Evolutionary conservation across 2,329 filamentous ascomycete genomes (phyloP).

Genomic region (Xylaria arbuscula): DNA sequence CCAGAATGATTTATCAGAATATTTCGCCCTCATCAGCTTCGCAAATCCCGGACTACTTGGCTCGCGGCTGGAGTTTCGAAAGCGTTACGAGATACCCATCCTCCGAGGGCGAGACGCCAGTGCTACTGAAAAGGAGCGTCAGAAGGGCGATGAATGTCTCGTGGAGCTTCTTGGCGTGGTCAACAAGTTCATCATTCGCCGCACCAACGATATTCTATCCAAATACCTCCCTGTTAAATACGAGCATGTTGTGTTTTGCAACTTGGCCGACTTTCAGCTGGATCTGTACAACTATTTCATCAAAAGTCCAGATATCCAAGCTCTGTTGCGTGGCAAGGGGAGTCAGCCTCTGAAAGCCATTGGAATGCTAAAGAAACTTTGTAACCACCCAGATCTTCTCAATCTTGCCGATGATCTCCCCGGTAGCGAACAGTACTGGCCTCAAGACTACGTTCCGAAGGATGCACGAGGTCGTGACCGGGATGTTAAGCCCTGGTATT

Average conservation of each 20-base stretch:
- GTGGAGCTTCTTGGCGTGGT: slow-evolving; percentile 84
- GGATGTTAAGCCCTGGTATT: slow-evolving; percentile 95
- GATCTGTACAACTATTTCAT: slow-evolving; percentile 98
- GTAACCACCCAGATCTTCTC: slow-evolving; percentile 95
- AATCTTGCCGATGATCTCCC: slow-evolving; percentile 85
- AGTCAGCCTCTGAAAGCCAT: slow-evolving; percentile 97
- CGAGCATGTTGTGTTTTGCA: slow-evolving; percentile 98
- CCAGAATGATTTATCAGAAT: slow-evolving; percentile 98
- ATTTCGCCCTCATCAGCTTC: slow-evolving; percentile 95
- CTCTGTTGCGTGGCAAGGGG: slow-evolving; percentile 89
- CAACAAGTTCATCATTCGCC: slow-evolving; percentile 98
- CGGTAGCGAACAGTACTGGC: slow-evolving; percentile 83
- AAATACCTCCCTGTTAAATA: slow-evolving; percentile 99
- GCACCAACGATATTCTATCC: slow-evolving; percentile 96
- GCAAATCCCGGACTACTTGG: slow-evolving; percentile 94
- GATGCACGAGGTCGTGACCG: slow-evolving; percentile 89
- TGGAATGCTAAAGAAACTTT: slow-evolving; percentile 95
- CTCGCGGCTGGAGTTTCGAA: slow-evolving; percentile 89
- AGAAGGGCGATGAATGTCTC: slow-evolving; percentile 85
- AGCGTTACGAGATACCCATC: slow-evolving; percentile 93
- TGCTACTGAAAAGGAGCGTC: slow-evolving; percentile 82
- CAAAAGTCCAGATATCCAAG: slow-evolving; percentile 93
- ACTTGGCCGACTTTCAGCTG: slow-evolving; percentile 89
- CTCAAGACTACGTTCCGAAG: slow-evolving; percentile 88
- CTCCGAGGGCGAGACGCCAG: slow-evolving; percentile 90